A percentile compares a stretch with the other conserved stretches of the same genome.
Conservation (phyloP, 2,329 filamentous ascomycete genomes). For the Neonectria punicea region DNA sequence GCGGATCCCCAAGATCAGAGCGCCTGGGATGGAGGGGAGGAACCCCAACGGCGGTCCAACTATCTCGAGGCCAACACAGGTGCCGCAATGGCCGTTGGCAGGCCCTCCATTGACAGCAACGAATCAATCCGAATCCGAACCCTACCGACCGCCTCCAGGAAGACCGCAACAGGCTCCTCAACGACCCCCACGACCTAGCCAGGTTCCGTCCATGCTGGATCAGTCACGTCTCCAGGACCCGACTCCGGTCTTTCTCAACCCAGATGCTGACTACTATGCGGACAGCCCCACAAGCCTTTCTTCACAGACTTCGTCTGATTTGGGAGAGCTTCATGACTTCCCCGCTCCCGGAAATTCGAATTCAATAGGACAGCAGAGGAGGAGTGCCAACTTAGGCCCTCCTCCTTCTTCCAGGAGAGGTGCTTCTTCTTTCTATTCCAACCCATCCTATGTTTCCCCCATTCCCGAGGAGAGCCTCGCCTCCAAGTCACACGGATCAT, state of each 20-base stretch:
- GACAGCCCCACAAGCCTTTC: constrained; percentile 59
- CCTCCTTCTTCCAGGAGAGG: constrained; percentile 70
- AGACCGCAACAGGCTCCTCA: constrained; percentile 62
- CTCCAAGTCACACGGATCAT: constrained; percentile 69
- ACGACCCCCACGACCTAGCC: constrained; percentile 68
- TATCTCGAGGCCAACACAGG: constrained; percentile 64
- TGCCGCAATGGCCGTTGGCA: constrained; percentile 66
- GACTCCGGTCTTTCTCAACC: constrained; percentile 60
- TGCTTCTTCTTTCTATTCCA: constrained; percentile 73
- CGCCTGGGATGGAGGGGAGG: constrained; percentile 32
- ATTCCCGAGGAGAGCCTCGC: constrained; percentile 77
- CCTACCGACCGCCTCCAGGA: constrained; percentile 63
- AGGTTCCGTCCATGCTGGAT: constrained; percentile 68
- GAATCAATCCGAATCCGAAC: constrained; percentile 48
- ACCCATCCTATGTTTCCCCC: constrained; percentile 75
- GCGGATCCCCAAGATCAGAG: constrained; percentile 32
- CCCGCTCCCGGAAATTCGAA: constrained; percentile 54
- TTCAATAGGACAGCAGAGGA: constrained; percentile 49
- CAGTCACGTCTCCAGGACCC: constrained; percentile 65
- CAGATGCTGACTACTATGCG: constrained; percentile 49
- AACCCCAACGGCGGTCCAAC: constrained; percentile 47
- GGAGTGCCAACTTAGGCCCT: constrained; percentile 66
- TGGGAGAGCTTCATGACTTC: constrained; percentile 69
- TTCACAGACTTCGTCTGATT: constrained; percentile 61
- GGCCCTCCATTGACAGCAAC: constrained; percentile 51